Evolutionary conservation across 31 red algal genomes (phyloP).

Genomic region (Endocladia muricata): DNA sequence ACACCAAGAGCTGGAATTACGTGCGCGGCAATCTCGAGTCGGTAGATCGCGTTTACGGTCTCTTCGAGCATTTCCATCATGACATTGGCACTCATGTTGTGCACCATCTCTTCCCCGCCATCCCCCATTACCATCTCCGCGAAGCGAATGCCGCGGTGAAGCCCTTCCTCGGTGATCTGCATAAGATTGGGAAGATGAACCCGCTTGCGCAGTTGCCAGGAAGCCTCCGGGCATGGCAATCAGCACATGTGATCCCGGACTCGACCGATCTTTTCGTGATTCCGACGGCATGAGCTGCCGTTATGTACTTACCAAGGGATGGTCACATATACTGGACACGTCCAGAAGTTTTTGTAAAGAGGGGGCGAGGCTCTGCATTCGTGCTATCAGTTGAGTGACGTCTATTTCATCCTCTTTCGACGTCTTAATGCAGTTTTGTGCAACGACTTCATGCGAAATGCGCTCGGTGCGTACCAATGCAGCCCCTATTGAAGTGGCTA

Average conservation of each 20-base stretch:
- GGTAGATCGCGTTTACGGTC: constrained; percentile 65
- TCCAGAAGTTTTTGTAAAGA: too few species aligned
- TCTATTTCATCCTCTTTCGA: too few species aligned
- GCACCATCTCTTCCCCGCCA: constrained; percentile 85
- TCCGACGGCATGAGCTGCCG: too few species aligned
- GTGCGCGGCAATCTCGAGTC: constrained; percentile 63
- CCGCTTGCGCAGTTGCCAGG: constrained; percentile 32
- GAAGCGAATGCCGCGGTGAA: constrained; percentile 69
- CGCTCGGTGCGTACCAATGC: too few species aligned
- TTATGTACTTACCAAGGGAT: too few species aligned
- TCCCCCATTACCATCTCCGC: constrained; percentile 82
- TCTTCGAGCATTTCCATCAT: constrained; percentile 89
- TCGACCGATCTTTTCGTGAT: constrained; percentile 69
- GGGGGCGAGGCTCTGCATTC: too few species aligned
- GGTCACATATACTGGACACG: too few species aligned
- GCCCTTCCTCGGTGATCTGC: constrained; percentile 54
- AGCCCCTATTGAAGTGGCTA: too few species aligned
- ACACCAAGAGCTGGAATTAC: constrained; percentile 64
- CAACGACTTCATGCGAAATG: too few species aligned
- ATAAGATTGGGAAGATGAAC: constrained; percentile 47
- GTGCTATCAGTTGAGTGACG: too few species aligned
- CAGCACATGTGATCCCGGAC: constrained; percentile 73
- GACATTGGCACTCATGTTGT: constrained; percentile 86
- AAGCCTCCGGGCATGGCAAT: constrained; percentile 45
- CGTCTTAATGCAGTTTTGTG: too few species aligned